Conservation (phyloP, 139 green algal species). For the Edaphochlamys debaryana region DNA sequence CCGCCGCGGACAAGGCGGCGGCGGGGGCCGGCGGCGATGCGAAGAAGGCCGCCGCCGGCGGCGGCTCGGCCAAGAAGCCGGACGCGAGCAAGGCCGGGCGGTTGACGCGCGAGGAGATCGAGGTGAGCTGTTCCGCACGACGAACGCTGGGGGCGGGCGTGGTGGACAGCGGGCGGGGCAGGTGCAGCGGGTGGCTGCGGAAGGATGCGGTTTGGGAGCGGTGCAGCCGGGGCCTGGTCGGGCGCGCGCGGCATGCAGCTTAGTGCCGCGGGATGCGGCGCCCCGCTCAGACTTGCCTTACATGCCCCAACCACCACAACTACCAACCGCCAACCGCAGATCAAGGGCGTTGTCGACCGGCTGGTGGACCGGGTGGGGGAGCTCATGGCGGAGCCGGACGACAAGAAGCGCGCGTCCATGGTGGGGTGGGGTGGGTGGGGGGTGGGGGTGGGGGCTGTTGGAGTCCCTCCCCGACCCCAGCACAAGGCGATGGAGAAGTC, state of each 20-base stretch:
- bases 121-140: conserved; percentile 3
- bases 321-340: background rate
- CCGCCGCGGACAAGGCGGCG: too few relatives aligned
- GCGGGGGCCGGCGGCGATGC: background rate
- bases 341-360: conserved; percentile 14
- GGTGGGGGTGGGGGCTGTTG: too few relatives aligned
- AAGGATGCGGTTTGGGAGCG: too few relatives aligned
- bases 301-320: background rate
- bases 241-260: too few relatives aligned
- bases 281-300: background rate
- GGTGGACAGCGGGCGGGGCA: too few relatives aligned
- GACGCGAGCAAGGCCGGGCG: background rate
- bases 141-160: too few relatives aligned
- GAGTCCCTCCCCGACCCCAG: too few relatives aligned
- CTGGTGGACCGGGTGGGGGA: conserved; percentile 20
- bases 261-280: too few relatives aligned
- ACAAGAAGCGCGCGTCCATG: conserved; percentile 46
- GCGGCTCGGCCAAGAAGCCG: background rate
- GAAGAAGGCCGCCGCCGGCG: background rate
- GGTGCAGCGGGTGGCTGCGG: too few relatives aligned
- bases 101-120: background rate
- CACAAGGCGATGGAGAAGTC: conserved; percentile 7
- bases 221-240: too few relatives aligned
- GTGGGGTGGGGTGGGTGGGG: background rate
- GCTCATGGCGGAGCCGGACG: conserved; percentile 38